Percentiles rank a stretch among this genome's conserved stretches.
Conservation (phyloP, 495 filamentous ascomycete species). For the Podospora anserina region DNA sequence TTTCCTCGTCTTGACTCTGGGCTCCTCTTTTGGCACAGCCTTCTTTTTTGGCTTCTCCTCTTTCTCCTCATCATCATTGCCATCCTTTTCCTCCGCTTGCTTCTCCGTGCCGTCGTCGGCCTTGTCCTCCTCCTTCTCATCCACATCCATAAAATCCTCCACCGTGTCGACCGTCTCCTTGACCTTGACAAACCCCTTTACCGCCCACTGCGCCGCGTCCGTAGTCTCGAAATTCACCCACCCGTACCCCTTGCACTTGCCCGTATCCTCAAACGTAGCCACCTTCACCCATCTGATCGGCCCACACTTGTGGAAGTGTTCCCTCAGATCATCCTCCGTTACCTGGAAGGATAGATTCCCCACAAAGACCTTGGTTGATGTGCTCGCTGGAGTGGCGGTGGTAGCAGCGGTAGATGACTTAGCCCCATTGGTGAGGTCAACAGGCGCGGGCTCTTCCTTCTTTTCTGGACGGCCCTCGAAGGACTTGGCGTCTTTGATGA, state of each 20-base stretch:
- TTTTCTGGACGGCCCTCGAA: slow-evolving; percentile 72
- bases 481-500: slow-evolving; percentile 87
- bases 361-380: slow-evolving; percentile 76
- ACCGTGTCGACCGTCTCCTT: slow-evolving; percentile 53
- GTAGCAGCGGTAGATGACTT: neutral
- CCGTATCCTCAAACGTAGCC: slow-evolving; percentile 93
- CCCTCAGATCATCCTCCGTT: slow-evolving; percentile 72
- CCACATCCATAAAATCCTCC: slow-evolving; percentile 57
- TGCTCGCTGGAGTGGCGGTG: slow-evolving; percentile 43
- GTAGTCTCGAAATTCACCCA: slow-evolving; percentile 87
- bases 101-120: slow-evolving; percentile 30
- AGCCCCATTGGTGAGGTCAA: slow-evolving; percentile 26
- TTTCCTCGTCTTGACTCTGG: slow-evolving; percentile 61
- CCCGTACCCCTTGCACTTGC: slow-evolving; percentile 96
- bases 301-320: slow-evolving; percentile 81
- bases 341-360: slow-evolving; percentile 86
- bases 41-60: slow-evolving; percentile 19
- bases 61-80: slow-evolving; percentile 16
- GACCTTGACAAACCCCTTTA: slow-evolving; percentile 72
- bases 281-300: slow-evolving; percentile 73
- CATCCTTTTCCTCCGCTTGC: slow-evolving; percentile 8
- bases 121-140: slow-evolving; percentile 45
- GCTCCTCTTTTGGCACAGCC: slow-evolving; percentile 21
- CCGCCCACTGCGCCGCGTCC: slow-evolving; percentile 70
- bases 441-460: slow-evolving; percentile 38